Evolutionary conservation across 2,329 filamentous ascomycete species (phyloP).

Genomic region (Penicillium capsulatum): DNA sequence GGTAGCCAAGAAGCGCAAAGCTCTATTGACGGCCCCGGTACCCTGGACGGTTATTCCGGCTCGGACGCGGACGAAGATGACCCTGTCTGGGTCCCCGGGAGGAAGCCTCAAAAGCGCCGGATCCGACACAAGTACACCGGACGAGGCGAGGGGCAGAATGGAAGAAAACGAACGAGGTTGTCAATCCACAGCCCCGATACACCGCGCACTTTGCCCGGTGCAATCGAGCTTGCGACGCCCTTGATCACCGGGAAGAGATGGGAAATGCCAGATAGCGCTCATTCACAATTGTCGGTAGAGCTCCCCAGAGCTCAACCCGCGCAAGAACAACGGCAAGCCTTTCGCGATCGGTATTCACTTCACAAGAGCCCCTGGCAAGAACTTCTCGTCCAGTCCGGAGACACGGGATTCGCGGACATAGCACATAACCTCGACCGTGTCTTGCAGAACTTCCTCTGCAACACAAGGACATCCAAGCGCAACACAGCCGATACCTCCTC

Average conservation of each 20-base stretch:
- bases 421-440: constrained; percentile 33
- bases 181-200: constrained; percentile 36
- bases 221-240: constrained; percentile 42
- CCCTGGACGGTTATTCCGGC: constrained; percentile 17
- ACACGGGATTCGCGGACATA: constrained; percentile 34
- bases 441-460: constrained; percentile 36
- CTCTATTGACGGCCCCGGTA: constrained; percentile 4
- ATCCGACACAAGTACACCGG: constrained; percentile 38
- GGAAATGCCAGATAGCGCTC: constrained; percentile 19
- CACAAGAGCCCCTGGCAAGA: constrained; percentile 36
- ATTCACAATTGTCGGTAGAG: constrained; percentile 17
- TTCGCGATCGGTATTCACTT: constrained; percentile 25
- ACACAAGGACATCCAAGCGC: constrained; percentile 24
- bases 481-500: constrained; percentile 1
- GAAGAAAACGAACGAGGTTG: constrained; percentile 27
- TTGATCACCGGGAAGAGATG: constrained; percentile 37
- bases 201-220: constrained; percentile 35
- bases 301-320: constrained; percentile 2
- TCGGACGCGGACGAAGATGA: constrained; percentile 37
- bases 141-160: constrained; percentile 23
- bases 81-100: constrained; percentile 40
- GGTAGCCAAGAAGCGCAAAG: constrained; percentile 1
- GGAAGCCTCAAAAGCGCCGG: constrained; percentile 28
- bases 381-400: constrained; percentile 30
- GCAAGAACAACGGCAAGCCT: constrained; percentile 22